These are phyloP conservation scores for Alisma plantagoaquatica DNA, from an alignment of 106 monocot species.

Conservation along the genomic window DNA sequence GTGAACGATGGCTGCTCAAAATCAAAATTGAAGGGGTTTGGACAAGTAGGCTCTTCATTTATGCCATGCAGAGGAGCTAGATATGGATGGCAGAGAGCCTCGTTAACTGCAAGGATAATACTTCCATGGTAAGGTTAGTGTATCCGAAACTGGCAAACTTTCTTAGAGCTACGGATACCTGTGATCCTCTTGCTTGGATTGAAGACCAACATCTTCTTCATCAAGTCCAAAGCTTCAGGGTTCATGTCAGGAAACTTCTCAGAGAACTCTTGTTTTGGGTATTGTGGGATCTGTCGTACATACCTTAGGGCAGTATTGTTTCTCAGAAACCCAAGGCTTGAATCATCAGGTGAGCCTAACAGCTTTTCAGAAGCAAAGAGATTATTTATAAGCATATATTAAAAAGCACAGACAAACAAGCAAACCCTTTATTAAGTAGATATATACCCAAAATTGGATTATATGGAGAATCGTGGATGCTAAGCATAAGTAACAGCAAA, in stretches of 20 bases:
- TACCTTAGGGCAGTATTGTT: conserved; percentile 76
- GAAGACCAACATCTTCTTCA: conserved; percentile 89
- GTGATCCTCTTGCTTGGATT: conserved; percentile 85
- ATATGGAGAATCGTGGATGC: too few relatives aligned
- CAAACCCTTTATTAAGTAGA: too few relatives aligned
- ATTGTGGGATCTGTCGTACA: conserved; percentile 68
- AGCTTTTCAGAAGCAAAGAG: conserved; percentile 40
- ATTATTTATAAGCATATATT: too few relatives aligned
- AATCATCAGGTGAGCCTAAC: conserved; percentile 87
- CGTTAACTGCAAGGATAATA: conserved; percentile 48
- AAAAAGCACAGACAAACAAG: too few relatives aligned
- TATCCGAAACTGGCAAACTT: not conserved
- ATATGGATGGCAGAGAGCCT: conserved; percentile 82
- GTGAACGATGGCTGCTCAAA: conserved; percentile 94
- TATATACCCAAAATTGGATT: too few relatives aligned
- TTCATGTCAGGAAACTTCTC: conserved; percentile 55
- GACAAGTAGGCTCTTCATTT: conserved; percentile 83
- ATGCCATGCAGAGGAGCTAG: conserved; percentile 73
- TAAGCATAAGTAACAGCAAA: too few relatives aligned
- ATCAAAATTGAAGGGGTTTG: conserved; percentile 69
- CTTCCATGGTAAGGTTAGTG: not conserved
- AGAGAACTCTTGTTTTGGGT: conserved; percentile 54
- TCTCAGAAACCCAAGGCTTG: conserved; percentile 81
- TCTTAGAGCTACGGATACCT: conserved; percentile 16
- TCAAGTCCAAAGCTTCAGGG: conserved; percentile 52